A percentile compares a stretch with the other conserved stretches of the same genome.
Conservation (phyloP, 1,139 yeast species). For the Yamadazyma dushanensis region DNA sequence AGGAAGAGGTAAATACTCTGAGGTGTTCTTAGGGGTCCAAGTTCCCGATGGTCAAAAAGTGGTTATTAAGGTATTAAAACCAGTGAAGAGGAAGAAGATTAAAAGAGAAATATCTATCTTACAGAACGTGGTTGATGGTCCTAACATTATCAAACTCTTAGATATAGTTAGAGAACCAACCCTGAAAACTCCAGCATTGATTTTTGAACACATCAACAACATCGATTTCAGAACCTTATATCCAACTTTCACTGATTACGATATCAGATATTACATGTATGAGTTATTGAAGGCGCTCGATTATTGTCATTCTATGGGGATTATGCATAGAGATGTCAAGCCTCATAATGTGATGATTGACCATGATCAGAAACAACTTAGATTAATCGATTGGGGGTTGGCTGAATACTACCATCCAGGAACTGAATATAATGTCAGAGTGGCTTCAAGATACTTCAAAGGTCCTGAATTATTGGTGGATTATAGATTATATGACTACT, state of each 20-base stretch:
- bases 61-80: slow-evolving; percentile 93
- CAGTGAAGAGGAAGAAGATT: slow-evolving; percentile 94
- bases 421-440: slow-evolving; percentile 93
- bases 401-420: slow-evolving; percentile 98
- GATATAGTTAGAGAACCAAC: slow-evolving; percentile 91
- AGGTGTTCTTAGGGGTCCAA: slow-evolving; percentile 44
- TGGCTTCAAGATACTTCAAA: slow-evolving; percentile 96
- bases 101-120: slow-evolving; percentile 92
- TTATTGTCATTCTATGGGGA: slow-evolving; percentile 95
- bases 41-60: slow-evolving; percentile 42
- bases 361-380: slow-evolving; percentile 66
- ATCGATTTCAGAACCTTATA: slow-evolving; percentile 87
- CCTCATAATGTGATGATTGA: slow-evolving; percentile 99
- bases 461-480: slow-evolving; percentile 98
- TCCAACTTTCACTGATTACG: slow-evolving; percentile 83
- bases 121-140: slow-evolving; percentile 84
- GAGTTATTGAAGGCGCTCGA: slow-evolving; percentile 89
- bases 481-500: slow-evolving; percentile 89
- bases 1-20: slow-evolving; percentile 52
- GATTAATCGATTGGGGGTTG: slow-evolving; percentile 97
- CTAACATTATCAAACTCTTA: slow-evolving; percentile 75
- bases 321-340: slow-evolving; percentile 97
- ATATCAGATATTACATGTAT: slow-evolving; percentile 84
- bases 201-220: slow-evolving; percentile 89
- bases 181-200: slow-evolving; percentile 89